A percentile compares a stretch with the other conserved stretches of the same genome.
These are phyloP conservation scores for Chrysosporium keratinophilum DNA, from an alignment of 2,329 filamentous ascomycete species.

Conservation along the genomic window DNA sequence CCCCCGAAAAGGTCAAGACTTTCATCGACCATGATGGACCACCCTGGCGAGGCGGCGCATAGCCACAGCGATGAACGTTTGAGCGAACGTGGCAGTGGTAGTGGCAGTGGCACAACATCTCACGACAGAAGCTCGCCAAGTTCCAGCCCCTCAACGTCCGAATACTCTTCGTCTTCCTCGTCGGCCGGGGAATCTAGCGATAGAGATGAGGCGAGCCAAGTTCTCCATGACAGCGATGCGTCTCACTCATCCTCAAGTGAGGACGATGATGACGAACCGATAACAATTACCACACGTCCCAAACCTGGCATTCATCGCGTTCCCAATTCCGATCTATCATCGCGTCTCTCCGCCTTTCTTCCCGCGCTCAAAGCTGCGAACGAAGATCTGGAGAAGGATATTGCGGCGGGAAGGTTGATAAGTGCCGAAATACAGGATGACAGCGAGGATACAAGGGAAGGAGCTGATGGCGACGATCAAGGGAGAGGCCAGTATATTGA, in stretches of 20 bases:
- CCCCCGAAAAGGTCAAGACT: constrained; percentile 1
- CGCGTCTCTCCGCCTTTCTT: constrained; percentile 33
- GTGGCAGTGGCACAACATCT: not conserved
- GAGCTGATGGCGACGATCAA: constrained; percentile 1
- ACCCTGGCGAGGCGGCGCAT: not conserved
- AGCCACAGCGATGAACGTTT: not conserved
- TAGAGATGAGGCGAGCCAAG: not conserved
- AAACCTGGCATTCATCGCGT: constrained; percentile 29
- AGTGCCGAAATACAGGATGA: constrained; percentile 13
- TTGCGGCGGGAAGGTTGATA: constrained; percentile 24
- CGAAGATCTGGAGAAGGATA: constrained; percentile 31
- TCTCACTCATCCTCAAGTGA: not conserved
- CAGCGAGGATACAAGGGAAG: constrained; percentile 2
- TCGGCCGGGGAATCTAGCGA: constrained; percentile 9
- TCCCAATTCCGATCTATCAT: constrained; percentile 24
- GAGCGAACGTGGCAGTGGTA: too few relatives aligned
- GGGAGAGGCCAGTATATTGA: constrained; percentile 17
- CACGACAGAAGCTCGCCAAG: not conserved
- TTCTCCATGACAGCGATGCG: not conserved
- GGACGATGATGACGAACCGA: constrained; percentile 5
- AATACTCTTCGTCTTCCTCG: constrained; percentile 11
- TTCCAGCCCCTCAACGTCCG: constrained; percentile 10
- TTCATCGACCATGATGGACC: not conserved
- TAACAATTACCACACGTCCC: constrained; percentile 19
- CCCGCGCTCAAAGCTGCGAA: constrained; percentile 37